Base-by-base conservation (phyloP, 1,284 basidiomycete species). In the Ustilago cynodontis region DNA sequence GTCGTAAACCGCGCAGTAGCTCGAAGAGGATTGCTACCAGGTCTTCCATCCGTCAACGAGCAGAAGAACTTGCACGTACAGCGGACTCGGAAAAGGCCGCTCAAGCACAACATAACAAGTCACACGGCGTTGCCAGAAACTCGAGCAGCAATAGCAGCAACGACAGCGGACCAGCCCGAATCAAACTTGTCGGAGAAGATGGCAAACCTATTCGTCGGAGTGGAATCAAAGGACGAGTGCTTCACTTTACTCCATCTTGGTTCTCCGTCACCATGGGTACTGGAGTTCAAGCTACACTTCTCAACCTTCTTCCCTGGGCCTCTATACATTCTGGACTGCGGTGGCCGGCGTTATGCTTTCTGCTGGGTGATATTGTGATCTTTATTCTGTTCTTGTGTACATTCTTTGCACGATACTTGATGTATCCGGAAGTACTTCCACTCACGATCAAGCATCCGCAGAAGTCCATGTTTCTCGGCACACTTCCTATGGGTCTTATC, bases 381-480 rank as follows among this genome's bases (percentile, higher is more conserved):
- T 81, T 79, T n/a, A 55, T 82, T 41, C 57, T 79, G 18, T 82
- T 82, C 55, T 28, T 77, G 2, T 58, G 63, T 20, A 67, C 68
- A 22, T 79, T 82, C 49, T 50, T 77, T 6, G 67, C 80, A 2
- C 53, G 80, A 1, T 83, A 82, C 58, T 39, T 75, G 20, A 67
- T 82, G 68, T 82, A 69, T 35, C 80, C 80, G 13, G 65, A 82
- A 62, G 77, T 83, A 28, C 53, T 83, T 9, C 69, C 69, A 13
- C 70, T 82, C 37, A 83, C 81, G 10, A 66, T 82, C 70, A 79
- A 75, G 62, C 82, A 83, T 59, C 74, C 80, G 20, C 78, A 80
- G 63, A 72, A 80, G 51, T 75, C 70, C 43, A 70, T 79, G 67
- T 80, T 82, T 54, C 45, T 81, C 22, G 79, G 80, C 13, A 80